phyloP scores from a whole-genome alignment of 2,329 filamentous ascomycete species.

The Penicillium sp. region DNA sequence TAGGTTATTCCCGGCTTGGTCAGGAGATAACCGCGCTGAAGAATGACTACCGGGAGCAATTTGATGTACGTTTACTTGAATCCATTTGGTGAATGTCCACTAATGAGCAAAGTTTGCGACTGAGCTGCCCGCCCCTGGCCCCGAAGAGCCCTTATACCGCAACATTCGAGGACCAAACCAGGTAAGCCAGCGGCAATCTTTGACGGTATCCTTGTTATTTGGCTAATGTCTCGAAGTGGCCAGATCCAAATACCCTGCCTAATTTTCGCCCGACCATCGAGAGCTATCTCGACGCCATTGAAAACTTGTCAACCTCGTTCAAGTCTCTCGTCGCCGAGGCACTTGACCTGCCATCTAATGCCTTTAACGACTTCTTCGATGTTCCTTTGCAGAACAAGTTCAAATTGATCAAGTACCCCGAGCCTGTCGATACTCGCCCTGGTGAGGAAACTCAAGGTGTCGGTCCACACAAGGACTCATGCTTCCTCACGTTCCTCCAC shows the following conservation, averaged over 20 bases:
- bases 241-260: slow-evolving; percentile 39
- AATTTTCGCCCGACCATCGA: slow-evolving; percentile 41
- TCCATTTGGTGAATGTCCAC: not conserved
- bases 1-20: slow-evolving; percentile 45
- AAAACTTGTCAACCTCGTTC: slow-evolving; percentile 33
- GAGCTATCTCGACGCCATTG: slow-evolving; percentile 31
- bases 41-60: slow-evolving; percentile 45
- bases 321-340: slow-evolving; percentile 43
- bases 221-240: slow-evolving; percentile 36
- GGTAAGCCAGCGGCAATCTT: slow-evolving; percentile 23
- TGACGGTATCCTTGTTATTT: not conserved
- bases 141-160: slow-evolving; percentile 43
- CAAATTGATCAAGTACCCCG: slow-evolving; percentile 54
- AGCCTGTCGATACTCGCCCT: slow-evolving; percentile 29
- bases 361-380: slow-evolving; percentile 44
- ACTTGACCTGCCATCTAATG: slow-evolving; percentile 36
- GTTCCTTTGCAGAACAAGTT: slow-evolving; percentile 43
- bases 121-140: slow-evolving; percentile 42
- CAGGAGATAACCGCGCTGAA: slow-evolving; percentile 43
- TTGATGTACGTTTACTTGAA: slow-evolving; percentile 36
- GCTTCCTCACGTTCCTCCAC: slow-evolving; percentile 57
- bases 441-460: slow-evolving; percentile 44
- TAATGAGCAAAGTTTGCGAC: slow-evolving; percentile 40
- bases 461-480: slow-evolving; percentile 57
- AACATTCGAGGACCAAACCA: slow-evolving; percentile 47